A percentile compares a stretch with the other conserved stretches of the same genome.
Conservation (phyloP, 2,329 filamentous ascomycete genomes). For the Aureobasidium sp. region DNA sequence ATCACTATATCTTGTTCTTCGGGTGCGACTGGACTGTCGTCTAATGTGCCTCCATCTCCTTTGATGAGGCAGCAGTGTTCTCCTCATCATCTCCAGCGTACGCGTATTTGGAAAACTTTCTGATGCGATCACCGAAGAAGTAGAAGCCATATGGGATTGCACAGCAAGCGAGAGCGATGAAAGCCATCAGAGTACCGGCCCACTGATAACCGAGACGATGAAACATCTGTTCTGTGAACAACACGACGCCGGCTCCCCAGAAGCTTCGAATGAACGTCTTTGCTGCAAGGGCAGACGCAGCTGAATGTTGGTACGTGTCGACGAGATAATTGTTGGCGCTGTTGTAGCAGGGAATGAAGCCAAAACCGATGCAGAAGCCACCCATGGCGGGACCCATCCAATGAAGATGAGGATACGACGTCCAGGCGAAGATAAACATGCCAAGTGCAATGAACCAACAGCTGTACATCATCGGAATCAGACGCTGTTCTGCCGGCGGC, state of each 20-base stretch:
- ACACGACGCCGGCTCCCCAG: slow-evolving; percentile 28
- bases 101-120: slow-evolving; percentile 61
- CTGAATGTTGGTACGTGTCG: slow-evolving; percentile 62
- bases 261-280: slow-evolving; percentile 31
- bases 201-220: slow-evolving; percentile 28
- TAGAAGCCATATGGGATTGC: slow-evolving; percentile 78
- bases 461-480: slow-evolving; percentile 61
- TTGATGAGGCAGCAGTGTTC: neutral
- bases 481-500: slow-evolving; percentile 66
- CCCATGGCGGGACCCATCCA: slow-evolving; percentile 56
- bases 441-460: slow-evolving; percentile 55
- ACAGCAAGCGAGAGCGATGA: slow-evolving; percentile 68
- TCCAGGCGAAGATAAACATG: slow-evolving; percentile 60
- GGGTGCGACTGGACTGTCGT: neutral
- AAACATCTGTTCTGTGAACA: slow-evolving; percentile 31
- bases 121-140: slow-evolving; percentile 62
- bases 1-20: neutral
- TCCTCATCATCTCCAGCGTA: slow-evolving; percentile 51
- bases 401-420: slow-evolving; percentile 53
- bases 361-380: slow-evolving; percentile 25
- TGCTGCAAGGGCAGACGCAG: slow-evolving; percentile 44
- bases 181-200: slow-evolving; percentile 38
- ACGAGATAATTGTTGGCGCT: slow-evolving; percentile 28
- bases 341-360: slow-evolving; percentile 27
- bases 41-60: neutral